These are phyloP conservation scores for Hirsutella rhossiliensis DNA, from an alignment of 2,329 filamentous ascomycete genomes.

Conservation along the genomic window DNA sequence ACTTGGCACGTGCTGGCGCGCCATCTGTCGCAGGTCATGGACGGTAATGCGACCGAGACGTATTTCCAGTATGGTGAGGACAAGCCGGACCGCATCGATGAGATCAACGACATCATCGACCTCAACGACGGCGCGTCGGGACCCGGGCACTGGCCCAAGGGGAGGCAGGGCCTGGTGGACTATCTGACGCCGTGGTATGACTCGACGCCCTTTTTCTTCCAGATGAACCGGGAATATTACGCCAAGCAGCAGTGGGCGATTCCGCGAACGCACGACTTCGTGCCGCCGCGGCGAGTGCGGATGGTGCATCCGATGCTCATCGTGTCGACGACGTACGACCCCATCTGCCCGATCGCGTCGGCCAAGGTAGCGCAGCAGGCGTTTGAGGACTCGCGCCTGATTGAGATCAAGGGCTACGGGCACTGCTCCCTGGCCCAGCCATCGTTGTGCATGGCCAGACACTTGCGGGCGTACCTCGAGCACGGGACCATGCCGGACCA, in stretches of 20 bases:
- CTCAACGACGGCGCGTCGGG: slow-evolving; percentile 16
- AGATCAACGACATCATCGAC: slow-evolving; percentile 13
- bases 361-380: slow-evolving; percentile 21
- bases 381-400: slow-evolving; percentile 23
- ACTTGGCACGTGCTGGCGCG: slow-evolving; percentile 23
- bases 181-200: slow-evolving; percentile 20
- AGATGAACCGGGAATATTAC: slow-evolving; percentile 17
- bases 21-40: slow-evolving; percentile 19
- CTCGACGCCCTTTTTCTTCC: slow-evolving; percentile 15
- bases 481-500: slow-evolving; percentile 24
- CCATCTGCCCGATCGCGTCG: slow-evolving; percentile 36
- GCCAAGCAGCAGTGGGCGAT: slow-evolving; percentile 18
- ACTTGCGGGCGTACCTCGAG: slow-evolving; percentile 23
- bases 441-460: slow-evolving; percentile 22
- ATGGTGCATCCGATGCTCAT: slow-evolving; percentile 19
- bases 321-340: slow-evolving; percentile 22
- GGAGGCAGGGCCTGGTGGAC: slow-evolving; percentile 19
- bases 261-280: slow-evolving; percentile 15
- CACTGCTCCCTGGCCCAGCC: slow-evolving; percentile 26
- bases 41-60: slow-evolving; percentile 26
- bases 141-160: slow-evolving; percentile 17
- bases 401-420: slow-evolving; percentile 30
- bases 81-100: slow-evolving; percentile 7
- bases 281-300: slow-evolving; percentile 17
- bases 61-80: slow-evolving; percentile 20